phyloP scores from a whole-genome alignment of 768 basidiomycete species.

The Rubroboletus satanas region DNA sequence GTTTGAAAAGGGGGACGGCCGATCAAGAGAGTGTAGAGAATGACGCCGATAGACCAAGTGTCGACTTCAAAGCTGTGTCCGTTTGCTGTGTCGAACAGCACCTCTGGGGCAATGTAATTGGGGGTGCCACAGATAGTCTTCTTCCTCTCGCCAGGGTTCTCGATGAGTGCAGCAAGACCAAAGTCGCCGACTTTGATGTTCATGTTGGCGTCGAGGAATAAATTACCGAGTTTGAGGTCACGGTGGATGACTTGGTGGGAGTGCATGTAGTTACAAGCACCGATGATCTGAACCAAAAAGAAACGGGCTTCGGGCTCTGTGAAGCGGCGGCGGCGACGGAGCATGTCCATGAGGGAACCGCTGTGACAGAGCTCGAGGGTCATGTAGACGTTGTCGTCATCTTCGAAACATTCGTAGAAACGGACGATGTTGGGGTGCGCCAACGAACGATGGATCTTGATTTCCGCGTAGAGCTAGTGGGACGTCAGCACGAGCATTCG shows the following conservation, averaged over 20 bases:
- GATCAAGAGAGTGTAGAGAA: constrained; percentile 89
- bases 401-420: constrained; percentile 95
- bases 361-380: constrained; percentile 88
- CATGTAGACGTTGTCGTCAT: constrained; percentile 95
- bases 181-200: constrained; percentile 97
- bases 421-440: constrained; percentile 89
- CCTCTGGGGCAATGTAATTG: constrained; percentile 98
- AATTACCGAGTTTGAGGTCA: constrained; percentile 93
- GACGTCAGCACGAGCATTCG: constrained; percentile 2
- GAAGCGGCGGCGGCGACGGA: constrained; percentile 81
- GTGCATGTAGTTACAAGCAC: constrained; percentile 98
- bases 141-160: constrained; percentile 94
- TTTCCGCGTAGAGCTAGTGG: constrained; percentile 90
- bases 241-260: constrained; percentile 94
- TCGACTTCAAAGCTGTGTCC: constrained; percentile 99
- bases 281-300: constrained; percentile 92
- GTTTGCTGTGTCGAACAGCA: constrained; percentile 91
- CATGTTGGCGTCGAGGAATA: constrained; percentile 89
- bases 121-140: constrained; percentile 99
- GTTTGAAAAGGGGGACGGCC: constrained; percentile 99
- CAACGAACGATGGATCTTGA: constrained; percentile 92
- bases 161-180: constrained; percentile 93
- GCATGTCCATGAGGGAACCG: constrained; percentile 88
- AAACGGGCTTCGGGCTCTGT: constrained; percentile 91
- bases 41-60: constrained; percentile 96